Percentiles rank a stretch among this genome's conserved stretches.
phyloP scores from a whole-genome alignment of 768 basidiomycete genomes.

The Hydnomerulius pinastri region DNA sequence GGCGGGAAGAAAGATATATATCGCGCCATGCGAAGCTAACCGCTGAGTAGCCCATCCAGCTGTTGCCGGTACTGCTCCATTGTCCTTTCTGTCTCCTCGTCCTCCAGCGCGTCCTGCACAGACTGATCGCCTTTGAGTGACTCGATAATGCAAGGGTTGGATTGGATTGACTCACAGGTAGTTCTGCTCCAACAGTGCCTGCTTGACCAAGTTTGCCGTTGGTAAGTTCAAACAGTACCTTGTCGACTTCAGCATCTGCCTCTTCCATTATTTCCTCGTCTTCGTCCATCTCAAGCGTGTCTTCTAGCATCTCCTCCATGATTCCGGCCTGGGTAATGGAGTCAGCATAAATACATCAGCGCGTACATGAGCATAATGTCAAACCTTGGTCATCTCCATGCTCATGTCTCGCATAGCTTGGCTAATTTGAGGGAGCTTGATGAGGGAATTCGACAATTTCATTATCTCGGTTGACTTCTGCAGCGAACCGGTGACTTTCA shows the following conservation, averaged over 20 bases:
- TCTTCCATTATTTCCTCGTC: conserved; percentile 96
- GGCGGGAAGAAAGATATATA: conserved; percentile 16
- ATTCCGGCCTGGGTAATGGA: conserved; percentile 77
- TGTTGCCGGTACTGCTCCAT: conserved; percentile 92
- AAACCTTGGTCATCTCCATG: conserved; percentile 99
- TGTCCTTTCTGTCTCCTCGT: conserved; percentile 82
- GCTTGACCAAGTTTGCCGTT: conserved; percentile 93
- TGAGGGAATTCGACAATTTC: conserved; percentile 92
- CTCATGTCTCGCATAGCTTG: conserved; percentile 96
- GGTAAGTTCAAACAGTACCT: conserved; percentile 92
- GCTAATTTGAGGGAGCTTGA: conserved; percentile 91
- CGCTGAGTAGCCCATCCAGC: conserved; percentile 81
- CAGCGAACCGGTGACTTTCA: conserved; percentile 95
- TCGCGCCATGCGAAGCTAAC: conserved; percentile 15
- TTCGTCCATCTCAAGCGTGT: conserved; percentile 87
- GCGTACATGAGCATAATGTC: conserved; percentile 7
- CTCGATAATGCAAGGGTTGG: conserved; percentile 3
- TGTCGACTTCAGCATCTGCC: conserved; percentile 96
- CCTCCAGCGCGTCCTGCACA: conserved; percentile 62
- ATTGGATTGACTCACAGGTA: conserved; percentile 62
- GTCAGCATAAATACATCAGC: conserved; percentile 4
- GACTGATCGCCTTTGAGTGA: conserved; percentile 40
- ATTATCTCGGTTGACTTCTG: conserved; percentile 99
- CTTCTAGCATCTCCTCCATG: conserved; percentile 97
- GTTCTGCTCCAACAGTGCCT: conserved; percentile 65